Evolutionary conservation across 306 rosid genomes (phyloP), one percentile per base, ranked within the genome.

Genomic region (Datisca glomerata): DNA sequence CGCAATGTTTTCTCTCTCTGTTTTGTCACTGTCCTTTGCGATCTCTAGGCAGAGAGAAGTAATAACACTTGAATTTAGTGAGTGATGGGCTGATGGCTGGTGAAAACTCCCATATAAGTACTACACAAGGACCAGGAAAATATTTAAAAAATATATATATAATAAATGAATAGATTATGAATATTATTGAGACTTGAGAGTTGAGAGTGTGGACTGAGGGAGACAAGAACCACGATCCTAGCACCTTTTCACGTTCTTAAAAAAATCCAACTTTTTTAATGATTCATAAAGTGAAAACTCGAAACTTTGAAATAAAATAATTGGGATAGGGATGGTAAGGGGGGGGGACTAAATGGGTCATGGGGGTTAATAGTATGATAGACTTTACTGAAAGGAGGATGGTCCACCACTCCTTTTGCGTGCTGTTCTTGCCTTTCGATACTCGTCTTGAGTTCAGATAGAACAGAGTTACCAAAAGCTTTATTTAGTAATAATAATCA

Each of bases 371-470:
- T 12, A 37, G 42, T 37, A 17, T 12, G 17, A 16, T 37, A 37
- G 42, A 16, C 42, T 37, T 48, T n/a, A 29, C 50, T 43, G 65
- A 43, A 18, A 13, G 32, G 36, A n/a, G 36, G 36, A 4, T 31
- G 36, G 36, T 11, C 36, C 36, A 31, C 36, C 9, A 8, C 4
- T 31, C 13, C 36, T 31, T 11, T 31, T 2, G 36, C 36, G 36
- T 31, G 36, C 36, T 31, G n/a, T 14, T 31, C 36, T 31, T 11
- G 36, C 36, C n/a, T n/a, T n/a, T n/a, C n/a, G n/a, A n/a, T n/a
- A n/a, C n/a, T n/a, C n/a, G n/a, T n/a, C n/a, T n/a, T n/a, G n/a
- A n/a, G n/a, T n/a, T n/a, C n/a, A n/a, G n/a, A n/a, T n/a, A n/a
- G n/a, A n/a, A n/a, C n/a, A n/a, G n/a, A n/a, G n/a, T n/a, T n/a